Evolutionary conservation across 148 eudicot species (phyloP), one percentile per base, ranked within the genome.

Genomic region (Amaranthus palmeri): DNA sequence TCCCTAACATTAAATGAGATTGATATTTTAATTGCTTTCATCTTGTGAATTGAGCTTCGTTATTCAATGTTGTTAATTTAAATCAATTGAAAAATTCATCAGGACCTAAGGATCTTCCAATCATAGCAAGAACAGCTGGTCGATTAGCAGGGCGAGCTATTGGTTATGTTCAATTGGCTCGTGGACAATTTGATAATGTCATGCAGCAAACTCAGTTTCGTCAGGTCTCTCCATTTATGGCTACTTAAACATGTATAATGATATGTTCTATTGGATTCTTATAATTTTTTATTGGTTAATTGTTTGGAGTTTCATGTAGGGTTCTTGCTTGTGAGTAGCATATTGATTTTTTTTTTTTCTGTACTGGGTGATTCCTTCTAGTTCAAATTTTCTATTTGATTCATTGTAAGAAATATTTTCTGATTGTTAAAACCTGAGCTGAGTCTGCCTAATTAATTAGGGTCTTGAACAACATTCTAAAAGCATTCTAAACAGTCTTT

Each of bases 71-170:
- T 17, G 40, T 4, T 25, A 25, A 1, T 25, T 25, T 25, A n/a
- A 51, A 48, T 77, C 7, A 17, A n/a, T 41, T 63, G 55, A 51
- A 13, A 74, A 45, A 42, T 10, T 46, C 40, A 73, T 74, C 74
- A 91, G 98, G 97, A 17, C 90, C 96, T 6, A 92, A 95, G 83
- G 97, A 95, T 72, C 77, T 91, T 51, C 96, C 97, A 18, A 72
- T 72, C 45, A 84, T 95, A 48, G 87, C 93, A 36, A 87, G 87
- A 86, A 85, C 90, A 13, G 90, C 87, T 0, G 99, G 99, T 36
- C 85, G 86, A 71, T 77, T 89, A 70, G 92, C 96, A 52, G 99
- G 99, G 9, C 88, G 90, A 72, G 83, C 99, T 3, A 87, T 95
- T 70, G 99, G 83, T 7, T 95, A 95, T 50, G 92, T 92, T 80